Evolutionary conservation across 2,329 filamentous ascomycete species (phyloP), one percentile per base, ranked within the genome.

Genomic region (Paradendryphiella salina): DNA sequence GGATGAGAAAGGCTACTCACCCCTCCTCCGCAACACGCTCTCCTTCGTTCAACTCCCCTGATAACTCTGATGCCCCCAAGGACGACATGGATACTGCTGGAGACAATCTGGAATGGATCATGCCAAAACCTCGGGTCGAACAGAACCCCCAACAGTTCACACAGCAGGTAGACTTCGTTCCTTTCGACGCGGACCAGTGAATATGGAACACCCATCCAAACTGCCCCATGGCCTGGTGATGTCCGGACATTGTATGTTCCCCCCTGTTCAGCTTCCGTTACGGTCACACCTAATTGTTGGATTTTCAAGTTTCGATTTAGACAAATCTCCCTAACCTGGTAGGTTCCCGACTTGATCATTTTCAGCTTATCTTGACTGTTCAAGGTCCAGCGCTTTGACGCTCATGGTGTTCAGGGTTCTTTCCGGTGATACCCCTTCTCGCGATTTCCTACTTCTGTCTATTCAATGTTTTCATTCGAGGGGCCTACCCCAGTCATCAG

Each of bases 101-200:
- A 14, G 28, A 45, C 15, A 33, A 34, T 11, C 21, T 46, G 15
- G 37, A 34, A 15, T 49, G 36, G 43, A 46, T 41, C 26, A 46
- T 38, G 15, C 32, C 40, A 10, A 40, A 38, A 14, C 13, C 38
- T 34, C 23, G 32, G 17, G 26, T 17, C 8, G 28, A 40, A 31
- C 29, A 48, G 13, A 40, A 56, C 13, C 44, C 53, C 3, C 64
- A 65, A 31, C 55, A 61, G 38, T 63, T 71, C 43, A 64, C 62
- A 18, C 59, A 69, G 29, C 68, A 72, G 49, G 59, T 59, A 38
- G 68, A 72, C 34, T 72, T 59, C 31, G 62, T 72, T 39, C 57
- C 65, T 5, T 59, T 70, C 33, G 59, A 60, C 37, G 52, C 34
- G 21, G 54, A 60, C 17, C 55, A 60, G 28, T 65, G 47, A 63